These are phyloP conservation scores for Talaromyces sp. DNA, from an alignment of 2,329 filamentous ascomycete genomes.

Conservation along the genomic window DNA sequence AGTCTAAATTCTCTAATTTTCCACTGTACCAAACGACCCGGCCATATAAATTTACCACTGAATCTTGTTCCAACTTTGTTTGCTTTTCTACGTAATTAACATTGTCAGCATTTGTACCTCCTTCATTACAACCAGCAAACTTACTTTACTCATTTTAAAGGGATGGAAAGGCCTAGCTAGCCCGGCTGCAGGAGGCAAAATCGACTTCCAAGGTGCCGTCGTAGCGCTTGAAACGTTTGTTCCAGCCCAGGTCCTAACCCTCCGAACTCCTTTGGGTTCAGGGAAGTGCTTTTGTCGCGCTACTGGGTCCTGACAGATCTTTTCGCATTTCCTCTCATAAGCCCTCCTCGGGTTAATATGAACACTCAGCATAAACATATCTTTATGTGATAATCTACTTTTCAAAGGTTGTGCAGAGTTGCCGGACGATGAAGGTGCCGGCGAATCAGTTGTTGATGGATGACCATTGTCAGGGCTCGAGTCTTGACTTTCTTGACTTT, in stretches of 20 bases:
- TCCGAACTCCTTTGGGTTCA: neutral
- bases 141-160: neutral
- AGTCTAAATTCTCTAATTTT: no score
- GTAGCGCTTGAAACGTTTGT: neutral
- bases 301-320: slow-evolving; percentile 3
- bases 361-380: neutral
- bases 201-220: neutral
- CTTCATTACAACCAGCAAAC: neutral
- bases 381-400: neutral
- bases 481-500: no score
- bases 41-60: no score
- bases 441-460: no score
- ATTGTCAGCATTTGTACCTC: neutral
- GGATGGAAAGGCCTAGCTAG: neutral
- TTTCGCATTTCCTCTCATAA: slow-evolving; percentile 4
- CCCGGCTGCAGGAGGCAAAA: neutral
- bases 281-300: slow-evolving; percentile 3
- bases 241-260: slow-evolving; percentile 10
- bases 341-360: neutral
- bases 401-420: no score
- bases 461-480: no score
- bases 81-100: neutral
- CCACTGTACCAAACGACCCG: no score
- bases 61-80: neutral
- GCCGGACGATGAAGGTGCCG: no score